phyloP scores from a whole-genome alignment of 768 basidiomycete genomes.

The Auriscalpium vulgare region DNA sequence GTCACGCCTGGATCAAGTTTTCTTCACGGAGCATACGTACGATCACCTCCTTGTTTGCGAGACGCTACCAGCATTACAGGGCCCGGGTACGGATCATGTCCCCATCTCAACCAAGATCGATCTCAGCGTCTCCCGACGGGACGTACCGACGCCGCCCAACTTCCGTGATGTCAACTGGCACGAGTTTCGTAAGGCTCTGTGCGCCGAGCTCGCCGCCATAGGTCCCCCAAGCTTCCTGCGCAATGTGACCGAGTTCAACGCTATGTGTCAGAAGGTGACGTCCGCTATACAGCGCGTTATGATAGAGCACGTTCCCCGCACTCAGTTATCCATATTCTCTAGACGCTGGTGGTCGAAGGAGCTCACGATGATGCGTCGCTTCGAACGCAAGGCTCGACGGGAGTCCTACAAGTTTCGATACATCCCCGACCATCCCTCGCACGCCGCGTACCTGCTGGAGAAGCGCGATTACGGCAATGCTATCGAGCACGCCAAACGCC shows the following conservation, averaged over 20 bases:
- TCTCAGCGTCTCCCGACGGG: not conserved
- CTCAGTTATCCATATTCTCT: not conserved
- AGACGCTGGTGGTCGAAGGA: slow-evolving; percentile 6
- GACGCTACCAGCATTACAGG: not conserved
- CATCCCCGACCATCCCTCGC: not conserved
- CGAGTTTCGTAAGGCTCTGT: not conserved
- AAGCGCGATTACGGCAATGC: slow-evolving; percentile 6
- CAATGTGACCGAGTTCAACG: not conserved
- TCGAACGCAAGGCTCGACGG: not conserved
- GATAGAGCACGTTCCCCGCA: not conserved
- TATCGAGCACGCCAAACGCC: slow-evolving; percentile 16
- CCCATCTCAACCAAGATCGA: not conserved
- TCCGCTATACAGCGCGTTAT: not conserved
- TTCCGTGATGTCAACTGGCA: not conserved
- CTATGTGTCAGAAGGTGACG: not conserved
- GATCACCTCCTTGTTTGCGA: not conserved
- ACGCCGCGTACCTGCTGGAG: not conserved
- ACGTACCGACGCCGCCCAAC: not conserved
- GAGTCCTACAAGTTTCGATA: not conserved
- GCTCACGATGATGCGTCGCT: not conserved
- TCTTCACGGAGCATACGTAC: not conserved
- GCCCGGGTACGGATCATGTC: not conserved
- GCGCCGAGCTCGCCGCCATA: not conserved
- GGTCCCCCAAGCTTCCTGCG: not conserved
- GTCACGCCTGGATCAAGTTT: not conserved